These are phyloP conservation scores for Chaetomium sp. DNA, from an alignment of 2,329 filamentous ascomycete genomes.

Conservation along the genomic window DNA sequence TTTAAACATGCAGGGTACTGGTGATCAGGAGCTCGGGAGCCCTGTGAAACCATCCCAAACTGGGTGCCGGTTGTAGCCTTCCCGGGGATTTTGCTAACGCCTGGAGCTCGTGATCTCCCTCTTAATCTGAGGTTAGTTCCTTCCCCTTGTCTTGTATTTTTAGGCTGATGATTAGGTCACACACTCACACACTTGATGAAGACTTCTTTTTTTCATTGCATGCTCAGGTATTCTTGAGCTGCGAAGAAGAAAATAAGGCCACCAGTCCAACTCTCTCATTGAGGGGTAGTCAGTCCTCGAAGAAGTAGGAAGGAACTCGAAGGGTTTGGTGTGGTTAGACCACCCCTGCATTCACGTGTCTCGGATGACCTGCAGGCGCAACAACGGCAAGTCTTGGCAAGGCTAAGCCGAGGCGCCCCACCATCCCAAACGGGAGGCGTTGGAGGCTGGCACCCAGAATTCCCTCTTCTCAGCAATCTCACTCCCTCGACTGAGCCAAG, in stretches of 20 bases:
- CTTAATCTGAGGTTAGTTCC: background rate
- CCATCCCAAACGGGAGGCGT: background rate
- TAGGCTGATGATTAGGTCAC: background rate
- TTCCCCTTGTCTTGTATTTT: background rate
- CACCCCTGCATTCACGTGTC: background rate
- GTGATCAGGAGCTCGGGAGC: background rate
- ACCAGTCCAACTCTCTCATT: no score
- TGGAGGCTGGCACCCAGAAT: no score
- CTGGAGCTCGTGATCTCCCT: background rate
- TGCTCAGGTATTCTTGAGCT: slow-evolving; percentile 12
- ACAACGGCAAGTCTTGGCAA: slow-evolving; percentile 3
- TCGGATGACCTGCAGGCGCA: background rate
- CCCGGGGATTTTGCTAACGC: background rate
- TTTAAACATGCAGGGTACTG: slow-evolving; percentile 2
- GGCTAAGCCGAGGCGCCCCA: slow-evolving; percentile 5
- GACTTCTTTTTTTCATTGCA: slow-evolving; percentile 13
- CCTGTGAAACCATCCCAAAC: slow-evolving; percentile 8
- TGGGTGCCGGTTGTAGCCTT: slow-evolving; percentile 4
- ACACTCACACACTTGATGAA: background rate
- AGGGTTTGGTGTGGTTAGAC: background rate
- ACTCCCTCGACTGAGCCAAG: no score
- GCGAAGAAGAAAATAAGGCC: slow-evolving; percentile 8
- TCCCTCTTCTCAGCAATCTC: no score
- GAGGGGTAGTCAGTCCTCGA: no score
- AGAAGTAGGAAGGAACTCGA: background rate